These are phyloP conservation scores for Rhodofomes roseus DNA, from an alignment of 1,284 basidiomycete species.

Conservation along the genomic window DNA sequence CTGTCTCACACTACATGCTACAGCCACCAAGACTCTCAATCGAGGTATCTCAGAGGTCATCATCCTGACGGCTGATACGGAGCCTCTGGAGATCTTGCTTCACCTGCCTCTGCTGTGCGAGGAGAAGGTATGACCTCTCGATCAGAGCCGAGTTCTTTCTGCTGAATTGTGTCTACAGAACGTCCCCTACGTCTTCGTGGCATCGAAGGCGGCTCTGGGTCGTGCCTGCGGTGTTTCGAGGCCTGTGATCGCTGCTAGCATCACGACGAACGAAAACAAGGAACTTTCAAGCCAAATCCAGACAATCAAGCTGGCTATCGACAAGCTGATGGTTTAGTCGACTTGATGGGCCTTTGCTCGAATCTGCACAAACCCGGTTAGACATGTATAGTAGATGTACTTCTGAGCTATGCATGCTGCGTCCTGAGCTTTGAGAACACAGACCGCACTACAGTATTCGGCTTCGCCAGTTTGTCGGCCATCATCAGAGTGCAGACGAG, in stretches of 20 bases:
- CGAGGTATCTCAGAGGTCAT: constrained; percentile 99
- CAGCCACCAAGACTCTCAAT: constrained; percentile 96
- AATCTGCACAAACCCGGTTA: no score
- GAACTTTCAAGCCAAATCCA: constrained; percentile 91
- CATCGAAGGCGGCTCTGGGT: constrained; percentile 92
- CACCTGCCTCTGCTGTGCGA: constrained; percentile 98
- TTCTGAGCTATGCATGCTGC: not conserved
- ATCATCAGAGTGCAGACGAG: no score
- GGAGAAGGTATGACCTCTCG: constrained; percentile 72
- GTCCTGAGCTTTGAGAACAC: no score
- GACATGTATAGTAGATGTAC: not conserved
- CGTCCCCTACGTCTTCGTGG: constrained; percentile 95
- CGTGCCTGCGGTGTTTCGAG: constrained; percentile 95
- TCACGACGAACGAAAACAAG: constrained; percentile 94
- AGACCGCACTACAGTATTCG: no score
- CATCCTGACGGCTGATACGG: constrained; percentile 95
- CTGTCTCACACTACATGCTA: constrained; percentile 9
- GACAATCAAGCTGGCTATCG: constrained; percentile 86
- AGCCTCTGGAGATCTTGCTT: constrained; percentile 96
- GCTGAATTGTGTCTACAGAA: constrained; percentile 48
- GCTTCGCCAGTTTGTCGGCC: no score
- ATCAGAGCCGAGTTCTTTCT: not conserved
- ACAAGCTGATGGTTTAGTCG: constrained; percentile 55
- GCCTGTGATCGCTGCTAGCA: constrained; percentile 92
- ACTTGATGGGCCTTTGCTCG: no score